Conservation (phyloP, 371 early-diverging fungal species). For the Thermomucor indicae-seudaticae region DNA sequence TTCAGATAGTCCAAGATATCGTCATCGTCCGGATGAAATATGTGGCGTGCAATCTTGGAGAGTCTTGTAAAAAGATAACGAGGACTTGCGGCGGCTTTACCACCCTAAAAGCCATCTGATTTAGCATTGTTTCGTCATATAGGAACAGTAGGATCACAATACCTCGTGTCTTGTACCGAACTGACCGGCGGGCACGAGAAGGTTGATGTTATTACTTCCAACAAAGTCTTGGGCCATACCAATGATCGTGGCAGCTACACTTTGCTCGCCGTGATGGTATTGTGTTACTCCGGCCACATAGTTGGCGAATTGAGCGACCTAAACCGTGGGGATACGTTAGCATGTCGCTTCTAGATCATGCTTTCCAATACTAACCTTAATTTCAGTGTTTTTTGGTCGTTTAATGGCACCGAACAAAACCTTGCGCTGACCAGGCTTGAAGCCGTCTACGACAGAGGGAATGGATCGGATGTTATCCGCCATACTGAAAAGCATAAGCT, state of each 20-base stretch:
- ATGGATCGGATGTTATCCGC: slow-evolving; percentile 98
- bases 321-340: too few relatives aligned
- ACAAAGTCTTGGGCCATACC: slow-evolving; percentile 98
- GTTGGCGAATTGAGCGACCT: slow-evolving; percentile 91
- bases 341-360: too few relatives aligned
- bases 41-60: slow-evolving; percentile 70
- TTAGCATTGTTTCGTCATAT: neutral
- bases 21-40: slow-evolving; percentile 93
- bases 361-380: slow-evolving; percentile 88
- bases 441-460: slow-evolving; percentile 97
- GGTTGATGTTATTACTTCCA: slow-evolving; percentile 97
- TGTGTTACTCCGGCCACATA: slow-evolving; percentile 93
- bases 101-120: slow-evolving; percentile 59
- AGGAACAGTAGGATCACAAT: neutral
- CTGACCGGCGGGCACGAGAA: slow-evolving; percentile 93
- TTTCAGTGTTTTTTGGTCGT: slow-evolving; percentile 77
- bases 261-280: slow-evolving; percentile 99
- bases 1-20: slow-evolving; percentile 83
- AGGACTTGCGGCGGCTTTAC: slow-evolving; percentile 97
- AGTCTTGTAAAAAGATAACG: slow-evolving; percentile 97
- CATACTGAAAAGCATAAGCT: slow-evolving; percentile 96
- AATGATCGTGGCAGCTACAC: slow-evolving; percentile 91
- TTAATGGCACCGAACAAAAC: slow-evolving; percentile 95
- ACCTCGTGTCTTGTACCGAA: slow-evolving; percentile 94
- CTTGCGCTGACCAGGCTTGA: slow-evolving; percentile 99